phyloP scores from a whole-genome alignment of 2,329 filamentous ascomycete species.

The Stagonosporopsis cucurbitacearum region DNA sequence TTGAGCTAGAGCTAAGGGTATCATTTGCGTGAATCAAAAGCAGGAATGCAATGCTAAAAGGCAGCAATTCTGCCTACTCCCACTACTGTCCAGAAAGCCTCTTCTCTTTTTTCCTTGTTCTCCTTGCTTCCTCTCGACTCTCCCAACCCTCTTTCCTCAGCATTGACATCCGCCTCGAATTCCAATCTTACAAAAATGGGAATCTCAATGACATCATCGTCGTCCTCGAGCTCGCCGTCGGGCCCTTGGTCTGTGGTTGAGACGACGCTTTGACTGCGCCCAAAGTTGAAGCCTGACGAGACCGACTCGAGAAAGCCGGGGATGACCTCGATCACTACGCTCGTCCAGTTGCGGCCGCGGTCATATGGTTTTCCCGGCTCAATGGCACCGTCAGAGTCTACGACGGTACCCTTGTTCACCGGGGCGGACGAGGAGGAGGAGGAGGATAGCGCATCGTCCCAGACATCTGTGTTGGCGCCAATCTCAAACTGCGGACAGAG shows the following conservation, averaged over 20 bases:
- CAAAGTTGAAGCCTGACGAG: background rate
- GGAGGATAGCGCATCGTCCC: constrained; percentile 80
- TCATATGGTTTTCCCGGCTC: constrained; percentile 98
- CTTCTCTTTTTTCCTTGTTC: constrained; percentile 77
- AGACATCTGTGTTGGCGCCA: constrained; percentile 90
- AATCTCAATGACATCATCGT: constrained; percentile 79
- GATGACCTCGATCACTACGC: constrained; percentile 88
- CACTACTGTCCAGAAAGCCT: constrained; percentile 95
- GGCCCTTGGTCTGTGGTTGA: constrained; percentile 7
- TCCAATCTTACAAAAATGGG: constrained; percentile 92
- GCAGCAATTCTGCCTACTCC: constrained; percentile 78
- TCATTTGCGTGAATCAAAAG: constrained; percentile 8
- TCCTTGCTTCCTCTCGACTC: constrained; percentile 59
- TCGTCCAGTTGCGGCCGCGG: constrained; percentile 90
- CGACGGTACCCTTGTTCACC: constrained; percentile 39
- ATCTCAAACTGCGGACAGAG: constrained; percentile 94
- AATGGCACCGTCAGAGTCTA: constrained; percentile 51
- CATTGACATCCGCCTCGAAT: constrained; percentile 79
- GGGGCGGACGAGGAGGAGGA: constrained; percentile 49
- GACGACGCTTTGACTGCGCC: constrained; percentile 8
- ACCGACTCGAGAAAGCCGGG: constrained; percentile 54
- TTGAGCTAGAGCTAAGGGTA: constrained; percentile 3
- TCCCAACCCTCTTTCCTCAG: constrained; percentile 50
- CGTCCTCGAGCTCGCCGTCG: constrained; percentile 52
- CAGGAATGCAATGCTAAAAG: constrained; percentile 10